Evolutionary conservation across 441 rosid genomes (phyloP), one percentile per base, ranked within the genome.

Genomic region (Pelargonium fulgidum): DNA sequence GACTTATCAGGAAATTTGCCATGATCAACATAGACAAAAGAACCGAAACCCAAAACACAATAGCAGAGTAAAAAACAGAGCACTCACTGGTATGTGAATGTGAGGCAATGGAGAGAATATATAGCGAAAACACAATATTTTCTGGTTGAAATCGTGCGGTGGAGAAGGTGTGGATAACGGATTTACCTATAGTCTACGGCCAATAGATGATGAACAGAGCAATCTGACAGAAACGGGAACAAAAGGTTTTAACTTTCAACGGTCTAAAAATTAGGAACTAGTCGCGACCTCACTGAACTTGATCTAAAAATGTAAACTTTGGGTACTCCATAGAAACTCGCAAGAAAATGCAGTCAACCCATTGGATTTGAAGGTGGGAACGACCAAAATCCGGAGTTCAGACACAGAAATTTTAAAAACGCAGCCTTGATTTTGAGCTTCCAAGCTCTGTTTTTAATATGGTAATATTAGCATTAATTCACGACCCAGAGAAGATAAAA

Each of bases 1-100:
- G 64, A 61, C 65, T 75, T n/a, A n/a, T n/a, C 66, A n/a, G 61
- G 22, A 83, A 52, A 62, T 68, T 78, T 2, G 52, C 83, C 94
- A 88, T 89, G 67, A 48, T 48, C 54, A 48, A 48, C 54, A 13
- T 11, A 3, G 13, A 48, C 54, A 48, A 48, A 48, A n/a, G n/a
- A 48, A 48, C 11, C 48, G 13, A 44, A 12, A 44, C 48, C 12
- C 2, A 44, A 44, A 44, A 44, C 48, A 44, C 48, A 44, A 44
- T 44, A 44, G 75, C 29, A 39, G 41, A 69, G 14, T 29, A 13
- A 64, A 41, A 19, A 70, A 65, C 63, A 68, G 67, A 61, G 62
- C n/a, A 48, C 54, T 48, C 54, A 48, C 54, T 48, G 54, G 54
- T 48, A 11, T 48, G 54, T 48, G 54, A 48, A 48, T 48, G 54